These are phyloP conservation scores for Chamaenerion angustifolium DNA, from an alignment of 345 rosid genomes.

Conservation along the genomic window DNA sequence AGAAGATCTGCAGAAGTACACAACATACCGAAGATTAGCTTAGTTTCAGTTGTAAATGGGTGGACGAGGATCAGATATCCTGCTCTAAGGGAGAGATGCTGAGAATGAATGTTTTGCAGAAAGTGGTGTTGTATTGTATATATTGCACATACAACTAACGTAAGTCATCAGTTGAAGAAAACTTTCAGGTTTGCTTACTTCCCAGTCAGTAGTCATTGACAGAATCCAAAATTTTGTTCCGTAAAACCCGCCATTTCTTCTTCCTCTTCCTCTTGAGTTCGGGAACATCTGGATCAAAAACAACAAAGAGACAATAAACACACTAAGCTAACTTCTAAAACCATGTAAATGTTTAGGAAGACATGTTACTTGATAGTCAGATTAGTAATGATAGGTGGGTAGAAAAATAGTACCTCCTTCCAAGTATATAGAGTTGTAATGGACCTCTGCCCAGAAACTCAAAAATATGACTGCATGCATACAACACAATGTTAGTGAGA, in stretches of 20 bases:
- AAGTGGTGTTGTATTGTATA: too few species aligned
- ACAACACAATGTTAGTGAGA: neutral
- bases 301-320: neutral
- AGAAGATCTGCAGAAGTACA: neutral
- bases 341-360: neutral
- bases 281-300: constrained; percentile 25
- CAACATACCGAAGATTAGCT: neutral
- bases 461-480: constrained; percentile 33
- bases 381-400: too few species aligned
- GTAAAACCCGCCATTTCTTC: constrained; percentile 25
- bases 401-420: constrained; percentile 26
- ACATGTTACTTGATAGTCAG: neutral
- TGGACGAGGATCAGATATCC: too few species aligned
- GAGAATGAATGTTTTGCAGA: too few species aligned
- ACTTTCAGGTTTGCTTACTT: neutral
- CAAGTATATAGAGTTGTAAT: constrained; percentile 43
- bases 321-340: neutral
- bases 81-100: too few species aligned
- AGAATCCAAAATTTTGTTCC: constrained; percentile 22
- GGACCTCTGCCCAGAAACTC: constrained; percentile 63
- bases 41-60: neutral
- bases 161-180: neutral
- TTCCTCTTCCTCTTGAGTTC: constrained; percentile 30
- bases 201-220: constrained; percentile 15
- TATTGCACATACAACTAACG: too few species aligned